phyloP scores from a whole-genome alignment of 139 green algal species.

The Tetradesmus obliquus region DNA sequence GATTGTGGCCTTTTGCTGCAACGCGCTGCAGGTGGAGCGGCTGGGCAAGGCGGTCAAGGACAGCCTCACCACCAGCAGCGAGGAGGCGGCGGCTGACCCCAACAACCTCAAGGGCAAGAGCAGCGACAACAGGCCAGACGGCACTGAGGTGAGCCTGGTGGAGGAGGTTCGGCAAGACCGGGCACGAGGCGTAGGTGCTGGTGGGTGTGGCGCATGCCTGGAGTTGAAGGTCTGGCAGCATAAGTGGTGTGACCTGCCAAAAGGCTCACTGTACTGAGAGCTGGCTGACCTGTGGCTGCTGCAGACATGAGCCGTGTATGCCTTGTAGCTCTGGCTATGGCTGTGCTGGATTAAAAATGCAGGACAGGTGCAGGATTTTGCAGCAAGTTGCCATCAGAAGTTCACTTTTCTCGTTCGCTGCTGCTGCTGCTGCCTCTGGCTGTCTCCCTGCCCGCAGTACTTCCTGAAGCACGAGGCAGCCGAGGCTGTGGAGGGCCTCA shows the following conservation, averaged over 20 bases:
- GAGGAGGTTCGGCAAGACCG: not conserved
- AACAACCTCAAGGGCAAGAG: slow-evolving; percentile 45
- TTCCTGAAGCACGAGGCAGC: slow-evolving; percentile 20
- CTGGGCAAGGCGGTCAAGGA: not conserved
- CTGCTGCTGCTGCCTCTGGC: not conserved
- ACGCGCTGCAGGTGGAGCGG: not conserved
- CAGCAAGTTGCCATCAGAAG: no score
- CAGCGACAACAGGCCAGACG: slow-evolving; percentile 46
- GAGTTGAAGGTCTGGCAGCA: not conserved
- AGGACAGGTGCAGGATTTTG: no score
- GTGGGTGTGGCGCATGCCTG: not conserved
- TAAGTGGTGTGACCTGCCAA: not conserved
- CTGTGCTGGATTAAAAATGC: no score
- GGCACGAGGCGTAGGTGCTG: not conserved
- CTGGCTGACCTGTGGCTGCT: no score
- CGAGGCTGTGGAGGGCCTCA: not conserved
- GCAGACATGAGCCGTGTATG: no score
- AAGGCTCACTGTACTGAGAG: no score
- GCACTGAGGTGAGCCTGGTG: not conserved
- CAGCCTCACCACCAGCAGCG: slow-evolving; percentile 35
- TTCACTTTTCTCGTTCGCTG: no score
- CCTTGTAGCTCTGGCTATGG: no score
- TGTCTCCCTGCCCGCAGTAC: no score
- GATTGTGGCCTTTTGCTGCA: no score
- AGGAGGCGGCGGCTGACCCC: slow-evolving; percentile 22